Conservation (phyloP, 2,329 filamentous ascomycete genomes). For the Parastagonospora avenae region DNA sequence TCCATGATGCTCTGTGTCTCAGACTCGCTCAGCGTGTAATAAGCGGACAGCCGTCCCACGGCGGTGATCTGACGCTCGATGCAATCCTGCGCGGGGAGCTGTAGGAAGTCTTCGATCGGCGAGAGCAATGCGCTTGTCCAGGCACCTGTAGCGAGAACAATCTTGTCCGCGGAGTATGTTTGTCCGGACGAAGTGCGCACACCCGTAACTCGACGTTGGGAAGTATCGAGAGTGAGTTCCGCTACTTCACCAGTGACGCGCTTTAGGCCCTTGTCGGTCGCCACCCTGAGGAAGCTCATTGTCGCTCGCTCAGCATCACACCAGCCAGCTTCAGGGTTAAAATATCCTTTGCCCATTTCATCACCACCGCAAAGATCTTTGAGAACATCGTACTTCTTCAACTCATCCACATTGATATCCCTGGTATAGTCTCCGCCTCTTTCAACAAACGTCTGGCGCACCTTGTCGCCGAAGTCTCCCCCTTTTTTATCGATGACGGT, state of each 20-base stretch:
- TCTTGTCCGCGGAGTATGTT: conserved; percentile 56
- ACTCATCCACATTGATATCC: conserved; percentile 34
- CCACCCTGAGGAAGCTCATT: conserved; percentile 51
- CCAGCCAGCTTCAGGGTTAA: conserved; percentile 60
- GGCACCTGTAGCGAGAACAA: conserved; percentile 62
- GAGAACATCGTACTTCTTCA: conserved; percentile 51
- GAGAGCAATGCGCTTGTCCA: conserved; percentile 61
- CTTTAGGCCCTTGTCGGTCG: conserved; percentile 52
- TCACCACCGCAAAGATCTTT: conserved; percentile 32
- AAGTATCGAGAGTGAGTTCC: conserved; percentile 50
- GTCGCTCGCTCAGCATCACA: conserved; percentile 57
- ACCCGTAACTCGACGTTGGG: conserved; percentile 45
- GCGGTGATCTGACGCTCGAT: conserved; percentile 61
- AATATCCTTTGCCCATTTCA: conserved; percentile 48
- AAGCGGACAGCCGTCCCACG: conserved; percentile 64
- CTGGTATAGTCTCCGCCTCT: conserved; percentile 47
- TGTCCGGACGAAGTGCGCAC: conserved; percentile 56
- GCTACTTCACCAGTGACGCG: conserved; percentile 53
- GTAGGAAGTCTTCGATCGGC: conserved; percentile 52
- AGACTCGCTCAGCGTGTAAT: conserved; percentile 58
- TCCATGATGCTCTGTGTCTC: conserved; percentile 50
- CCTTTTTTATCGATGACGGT: conserved; percentile 59
- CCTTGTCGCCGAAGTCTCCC: conserved; percentile 55
- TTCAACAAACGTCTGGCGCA: conserved; percentile 60
- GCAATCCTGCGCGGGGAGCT: conserved; percentile 52